These are phyloP conservation scores for Rhazya stricta DNA, from an alignment of 257 asterid species.

Conservation along the genomic window DNA sequence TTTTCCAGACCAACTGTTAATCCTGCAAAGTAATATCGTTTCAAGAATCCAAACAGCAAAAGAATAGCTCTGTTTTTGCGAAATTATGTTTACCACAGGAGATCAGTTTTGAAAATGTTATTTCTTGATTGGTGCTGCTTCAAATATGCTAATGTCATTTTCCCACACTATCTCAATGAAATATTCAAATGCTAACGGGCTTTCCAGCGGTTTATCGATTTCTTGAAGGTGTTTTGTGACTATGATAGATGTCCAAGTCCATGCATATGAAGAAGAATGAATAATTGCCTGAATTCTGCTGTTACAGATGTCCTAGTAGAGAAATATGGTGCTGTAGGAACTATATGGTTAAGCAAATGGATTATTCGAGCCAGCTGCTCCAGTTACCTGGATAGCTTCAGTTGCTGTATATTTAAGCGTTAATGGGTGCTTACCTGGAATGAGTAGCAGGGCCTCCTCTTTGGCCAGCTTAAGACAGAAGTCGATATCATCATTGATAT, in stretches of 20 bases:
- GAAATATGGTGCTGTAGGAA: background rate
- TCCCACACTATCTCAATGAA: background rate
- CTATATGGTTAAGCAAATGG: background rate
- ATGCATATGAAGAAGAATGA: background rate
- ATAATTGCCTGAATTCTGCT: background rate
- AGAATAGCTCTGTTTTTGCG: background rate
- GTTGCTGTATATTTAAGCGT: background rate
- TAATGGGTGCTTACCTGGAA: slow-evolving; percentile 53
- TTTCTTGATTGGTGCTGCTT: background rate
- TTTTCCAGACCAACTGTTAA: slow-evolving; percentile 66
- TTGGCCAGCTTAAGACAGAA: slow-evolving; percentile 78
- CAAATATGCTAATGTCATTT: background rate
- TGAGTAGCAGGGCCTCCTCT: slow-evolving; percentile 69
- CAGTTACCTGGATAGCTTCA: background rate
- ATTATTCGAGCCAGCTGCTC: background rate
- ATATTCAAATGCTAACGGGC: background rate
- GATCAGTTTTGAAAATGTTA: background rate
- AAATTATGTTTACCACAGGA: background rate
- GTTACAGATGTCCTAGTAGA: background rate
- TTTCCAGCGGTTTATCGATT: background rate
- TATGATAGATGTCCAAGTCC: background rate
- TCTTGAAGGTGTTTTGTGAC: background rate
- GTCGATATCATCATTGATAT: slow-evolving; percentile 62
- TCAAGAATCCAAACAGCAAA: background rate
- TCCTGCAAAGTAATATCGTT: slow-evolving; percentile 36